Evolutionary conservation across 2,329 filamentous ascomycete genomes (phyloP).

Genomic region (Botrytis squamosa): DNA sequence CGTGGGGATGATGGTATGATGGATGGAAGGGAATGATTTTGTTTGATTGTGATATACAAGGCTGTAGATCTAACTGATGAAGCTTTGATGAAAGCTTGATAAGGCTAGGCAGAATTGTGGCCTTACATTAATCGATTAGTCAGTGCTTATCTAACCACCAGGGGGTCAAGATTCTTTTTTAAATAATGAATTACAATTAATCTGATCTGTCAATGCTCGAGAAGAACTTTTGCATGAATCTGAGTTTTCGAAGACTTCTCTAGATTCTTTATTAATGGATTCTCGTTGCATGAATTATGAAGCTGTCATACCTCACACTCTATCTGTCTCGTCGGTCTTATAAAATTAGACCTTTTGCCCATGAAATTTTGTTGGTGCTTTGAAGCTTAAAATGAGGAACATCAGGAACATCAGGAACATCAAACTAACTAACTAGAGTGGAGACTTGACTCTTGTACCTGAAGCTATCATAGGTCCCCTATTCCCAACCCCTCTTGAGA

Average conservation of each 20-base stretch:
- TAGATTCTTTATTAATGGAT: background rate
- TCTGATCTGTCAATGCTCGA: background rate
- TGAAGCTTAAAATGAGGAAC: conserved; percentile 13
- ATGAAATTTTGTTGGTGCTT: conserved; percentile 8
- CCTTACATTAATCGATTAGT: conserved; percentile 2
- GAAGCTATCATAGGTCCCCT: conserved; percentile 16
- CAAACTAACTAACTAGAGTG: background rate
- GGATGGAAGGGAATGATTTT: background rate
- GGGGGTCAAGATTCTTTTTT: background rate
- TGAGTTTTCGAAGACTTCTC: background rate
- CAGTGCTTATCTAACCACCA: background rate
- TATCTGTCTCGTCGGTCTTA: background rate
- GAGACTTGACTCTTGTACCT: conserved; percentile 11
- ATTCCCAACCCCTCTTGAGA: conserved; percentile 13
- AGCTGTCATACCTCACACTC: background rate
- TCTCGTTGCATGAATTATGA: conserved; percentile 5
- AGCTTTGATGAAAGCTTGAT: conserved; percentile 2
- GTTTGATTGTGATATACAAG: conserved; percentile 3
- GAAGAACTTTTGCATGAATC: background rate
- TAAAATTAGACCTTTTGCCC: background rate
- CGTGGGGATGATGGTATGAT: background rate
- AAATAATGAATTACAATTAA: background rate
- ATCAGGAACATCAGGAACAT: background rate
- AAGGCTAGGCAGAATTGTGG: background rate
- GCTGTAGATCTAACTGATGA: background rate